Evolutionary conservation across 495 filamentous ascomycete genomes (phyloP), one percentile per base, ranked within the genome.

Genomic region (Aspergillus bertholletiae): DNA sequence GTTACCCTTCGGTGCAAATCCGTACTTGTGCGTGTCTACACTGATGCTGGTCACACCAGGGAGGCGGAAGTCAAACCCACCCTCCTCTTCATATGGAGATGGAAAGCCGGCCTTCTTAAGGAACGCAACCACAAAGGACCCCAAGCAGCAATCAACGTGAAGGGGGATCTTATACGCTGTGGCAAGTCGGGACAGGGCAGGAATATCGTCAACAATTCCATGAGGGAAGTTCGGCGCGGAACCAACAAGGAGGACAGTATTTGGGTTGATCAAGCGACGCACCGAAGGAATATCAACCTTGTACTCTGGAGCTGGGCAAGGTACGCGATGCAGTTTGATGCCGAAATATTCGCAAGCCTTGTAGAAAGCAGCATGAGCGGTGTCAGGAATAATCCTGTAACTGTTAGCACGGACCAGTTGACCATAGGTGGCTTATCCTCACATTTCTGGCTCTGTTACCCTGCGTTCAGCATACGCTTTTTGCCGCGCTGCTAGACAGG

Each of bases 11-110:
- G 94, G 94, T 0, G 94, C 95, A 71, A 99, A 99, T 22, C 94
- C 94, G 69, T 99, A 98, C 70, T 98, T 98, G 76, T 98, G 94
- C 26, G 94, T 99, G 67, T 99, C 94, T 65, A 93, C 96, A 61
- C 83, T 88, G 70, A 99, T 97, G 65, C 84, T 89, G 5, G 95
- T 97, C 51, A 99, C 95, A 65, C 94, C 94, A 51, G 88, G 88
- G 53, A 94, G 83, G 30, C 86, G 84, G 84, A 99, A 99, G 72
- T 99, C 95, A 66, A 97, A 97, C 15, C 83, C 86, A 56, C 85
- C 82, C 23, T 87, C 80, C 48, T 90, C 88, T 46, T 76, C 74
- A 40, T 76, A 79, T 12, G 75, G 75, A 22, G 76, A 78, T 3
- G 76, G 72, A 71, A 96, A 97, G 32, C 94, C 95, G 20, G 94